Conservation (phyloP, 1,284 basidiomycete species). For the Microbotryum violaceum region DNA sequence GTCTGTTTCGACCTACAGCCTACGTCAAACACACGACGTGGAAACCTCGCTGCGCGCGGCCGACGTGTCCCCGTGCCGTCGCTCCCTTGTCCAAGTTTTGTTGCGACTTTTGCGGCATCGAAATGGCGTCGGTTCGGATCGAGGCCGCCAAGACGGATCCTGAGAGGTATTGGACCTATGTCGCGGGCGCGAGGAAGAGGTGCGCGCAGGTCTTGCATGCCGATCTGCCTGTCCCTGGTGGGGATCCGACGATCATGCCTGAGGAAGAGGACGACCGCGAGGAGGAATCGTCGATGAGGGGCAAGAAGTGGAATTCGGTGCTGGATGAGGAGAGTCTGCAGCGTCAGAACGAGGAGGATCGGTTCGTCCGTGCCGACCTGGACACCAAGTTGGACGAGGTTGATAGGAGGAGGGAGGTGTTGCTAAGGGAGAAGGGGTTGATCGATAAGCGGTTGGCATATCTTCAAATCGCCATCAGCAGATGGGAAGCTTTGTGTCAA, state of each 20-base stretch:
- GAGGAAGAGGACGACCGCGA: too few species aligned
- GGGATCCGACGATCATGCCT: neutral
- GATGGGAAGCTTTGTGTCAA: constrained; percentile 31
- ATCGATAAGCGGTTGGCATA: constrained; percentile 16
- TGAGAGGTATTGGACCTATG: constrained; percentile 21
- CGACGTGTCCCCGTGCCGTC: constrained; percentile 61
- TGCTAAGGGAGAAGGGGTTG: constrained; percentile 8
- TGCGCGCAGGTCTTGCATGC: neutral
- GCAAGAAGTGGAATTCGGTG: neutral
- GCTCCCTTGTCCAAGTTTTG: constrained; percentile 70
- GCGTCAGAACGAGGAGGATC: constrained; percentile 4
- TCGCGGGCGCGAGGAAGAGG: constrained; percentile 20
- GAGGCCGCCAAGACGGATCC: constrained; percentile 18
- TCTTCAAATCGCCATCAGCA: constrained; percentile 17
- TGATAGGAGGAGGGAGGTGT: neutral
- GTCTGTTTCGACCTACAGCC: constrained; percentile 43
- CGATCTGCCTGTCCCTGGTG: neutral
- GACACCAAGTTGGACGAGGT: constrained; percentile 1
- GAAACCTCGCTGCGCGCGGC: constrained; percentile 56
- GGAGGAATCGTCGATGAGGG: neutral
- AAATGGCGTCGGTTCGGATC: constrained; percentile 30
- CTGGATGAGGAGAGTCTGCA: neutral
- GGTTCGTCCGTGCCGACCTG: neutral
- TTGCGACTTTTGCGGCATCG: constrained; percentile 33
- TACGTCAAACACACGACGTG: constrained; percentile 63